Conservation (phyloP, 441 rosid species). For the Melastoma candidum region DNA sequence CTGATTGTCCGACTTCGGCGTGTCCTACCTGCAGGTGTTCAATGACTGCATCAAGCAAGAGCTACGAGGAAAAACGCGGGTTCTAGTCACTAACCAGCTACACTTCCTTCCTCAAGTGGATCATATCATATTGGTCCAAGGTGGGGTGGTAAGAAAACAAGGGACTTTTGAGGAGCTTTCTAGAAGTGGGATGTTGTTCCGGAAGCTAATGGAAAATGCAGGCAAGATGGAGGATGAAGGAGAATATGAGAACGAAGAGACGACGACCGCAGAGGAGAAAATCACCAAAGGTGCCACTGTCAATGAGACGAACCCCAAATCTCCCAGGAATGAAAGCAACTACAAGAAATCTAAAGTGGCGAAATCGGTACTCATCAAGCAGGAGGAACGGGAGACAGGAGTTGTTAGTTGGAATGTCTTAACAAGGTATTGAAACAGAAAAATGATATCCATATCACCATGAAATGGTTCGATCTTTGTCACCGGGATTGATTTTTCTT, state of each 20-base stretch:
- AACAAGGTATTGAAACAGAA: slow-evolving; percentile 38
- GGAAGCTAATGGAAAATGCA: slow-evolving; percentile 94
- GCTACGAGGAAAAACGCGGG: slow-evolving; percentile 72
- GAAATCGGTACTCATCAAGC: slow-evolving; percentile 89
- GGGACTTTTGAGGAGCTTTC: slow-evolving; percentile 92
- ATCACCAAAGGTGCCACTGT: slow-evolving; percentile 35
- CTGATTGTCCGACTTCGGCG: too few relatives aligned
- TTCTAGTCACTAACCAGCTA: slow-evolving; percentile 94
- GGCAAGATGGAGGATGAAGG: slow-evolving; percentile 89
- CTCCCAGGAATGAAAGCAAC: slow-evolving; percentile 27
- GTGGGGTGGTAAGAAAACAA: slow-evolving; percentile 77
- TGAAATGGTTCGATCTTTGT: background rate
- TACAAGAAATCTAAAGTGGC: slow-evolving; percentile 51
- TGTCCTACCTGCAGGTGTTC: slow-evolving; percentile 52
- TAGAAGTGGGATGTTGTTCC: slow-evolving; percentile 55
- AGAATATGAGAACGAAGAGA: slow-evolving; percentile 48
- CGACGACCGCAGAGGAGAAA: slow-evolving; percentile 25
- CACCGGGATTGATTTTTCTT: background rate
- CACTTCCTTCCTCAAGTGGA: slow-evolving; percentile 96
- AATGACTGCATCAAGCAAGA: slow-evolving; percentile 82
- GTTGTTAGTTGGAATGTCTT: slow-evolving; percentile 84
- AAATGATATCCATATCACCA: background rate
- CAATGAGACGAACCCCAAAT: slow-evolving; percentile 36
- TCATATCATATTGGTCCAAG: slow-evolving; percentile 70
- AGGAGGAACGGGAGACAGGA: slow-evolving; percentile 96